Percentiles rank a stretch among this genome's conserved stretches.
These are phyloP conservation scores for Blastocystis sp. DNA, from an alignment of 352 stramenopile genomes.

Conservation along the genomic window DNA sequence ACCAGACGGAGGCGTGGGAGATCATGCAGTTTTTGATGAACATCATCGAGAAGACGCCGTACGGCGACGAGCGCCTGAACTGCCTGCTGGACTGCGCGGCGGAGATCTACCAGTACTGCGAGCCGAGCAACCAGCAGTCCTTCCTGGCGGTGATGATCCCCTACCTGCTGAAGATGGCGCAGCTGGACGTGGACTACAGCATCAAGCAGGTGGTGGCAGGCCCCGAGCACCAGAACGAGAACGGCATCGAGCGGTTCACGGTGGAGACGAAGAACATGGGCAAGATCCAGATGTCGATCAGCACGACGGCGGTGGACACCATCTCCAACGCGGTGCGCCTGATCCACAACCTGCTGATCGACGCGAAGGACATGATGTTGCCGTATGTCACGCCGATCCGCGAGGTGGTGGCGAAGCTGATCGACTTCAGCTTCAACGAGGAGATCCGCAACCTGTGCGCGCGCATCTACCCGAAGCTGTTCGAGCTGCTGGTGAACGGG, in stretches of 20 bases:
- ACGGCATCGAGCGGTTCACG: conserved; percentile 33
- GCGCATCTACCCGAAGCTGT: conserved; percentile 24
- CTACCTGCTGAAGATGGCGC: conserved; percentile 26
- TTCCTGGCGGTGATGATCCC: conserved; percentile 39
- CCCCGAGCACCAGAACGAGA: conserved; percentile 41
- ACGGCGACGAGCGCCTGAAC: conserved; percentile 46
- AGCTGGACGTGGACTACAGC: conserved; percentile 12
- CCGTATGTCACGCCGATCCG: neutral
- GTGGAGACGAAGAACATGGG: conserved; percentile 41
- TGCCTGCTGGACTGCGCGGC: conserved; percentile 46
- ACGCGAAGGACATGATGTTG: conserved; percentile 45
- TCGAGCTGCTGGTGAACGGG: conserved; percentile 23
- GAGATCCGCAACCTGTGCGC: conserved; percentile 33
- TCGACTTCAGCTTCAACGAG: conserved; percentile 41
- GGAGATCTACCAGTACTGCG: conserved; percentile 64
- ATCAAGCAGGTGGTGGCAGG: conserved; percentile 42
- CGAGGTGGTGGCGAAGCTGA: neutral
- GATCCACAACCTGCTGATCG: conserved; percentile 56
- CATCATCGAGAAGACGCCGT: conserved; percentile 11
- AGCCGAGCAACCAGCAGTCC: conserved; percentile 7
- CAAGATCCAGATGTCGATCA: conserved; percentile 59
- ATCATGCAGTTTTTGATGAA: conserved; percentile 55
- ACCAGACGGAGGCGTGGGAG: conserved; percentile 44
- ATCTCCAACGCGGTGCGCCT: conserved; percentile 49
- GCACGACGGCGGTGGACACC: conserved; percentile 31